These are phyloP conservation scores for Alternaria viburni DNA, from an alignment of 2,329 filamentous ascomycete genomes.

Conservation along the genomic window DNA sequence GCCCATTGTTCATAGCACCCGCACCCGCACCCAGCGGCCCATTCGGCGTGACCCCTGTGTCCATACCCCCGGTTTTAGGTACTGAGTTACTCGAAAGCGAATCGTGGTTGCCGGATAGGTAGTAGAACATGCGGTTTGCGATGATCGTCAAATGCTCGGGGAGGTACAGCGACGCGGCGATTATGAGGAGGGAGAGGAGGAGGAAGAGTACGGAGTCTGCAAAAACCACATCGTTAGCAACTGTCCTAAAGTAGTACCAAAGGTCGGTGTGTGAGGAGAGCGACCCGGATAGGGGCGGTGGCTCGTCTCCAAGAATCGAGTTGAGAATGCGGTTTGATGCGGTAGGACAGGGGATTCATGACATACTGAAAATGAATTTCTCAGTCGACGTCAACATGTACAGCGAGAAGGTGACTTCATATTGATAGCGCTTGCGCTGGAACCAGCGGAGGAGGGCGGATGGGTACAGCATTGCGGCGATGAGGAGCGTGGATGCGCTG, in stretches of 20 bases:
- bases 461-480: slow-evolving; percentile 56
- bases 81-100: slow-evolving; percentile 21
- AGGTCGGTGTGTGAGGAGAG: neutral
- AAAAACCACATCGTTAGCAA: neutral
- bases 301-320: neutral
- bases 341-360: neutral
- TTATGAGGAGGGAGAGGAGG: slow-evolving; percentile 82
- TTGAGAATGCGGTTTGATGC: neutral
- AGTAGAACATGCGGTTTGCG: slow-evolving; percentile 88
- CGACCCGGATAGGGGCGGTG: neutral
- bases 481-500: slow-evolving; percentile 48
- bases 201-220: slow-evolving; percentile 91
- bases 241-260: neutral
- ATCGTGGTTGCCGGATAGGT: slow-evolving; percentile 80
- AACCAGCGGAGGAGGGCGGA: slow-evolving; percentile 78
- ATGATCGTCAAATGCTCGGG: slow-evolving; percentile 88
- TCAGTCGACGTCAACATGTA: slow-evolving; percentile 98
- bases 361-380: slow-evolving; percentile 95
- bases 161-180: slow-evolving; percentile 89
- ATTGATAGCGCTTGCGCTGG: slow-evolving; percentile 94
- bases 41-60: slow-evolving; percentile 6
- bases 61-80: slow-evolving; percentile 19
- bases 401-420: slow-evolving; percentile 93
- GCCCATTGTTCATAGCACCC: slow-evolving; percentile 14
- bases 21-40: slow-evolving; percentile 11